Evolutionary conservation across 1,284 basidiomycete species (phyloP), one percentile per base, ranked within the genome.

Genomic region (Volvariella surrecta): DNA sequence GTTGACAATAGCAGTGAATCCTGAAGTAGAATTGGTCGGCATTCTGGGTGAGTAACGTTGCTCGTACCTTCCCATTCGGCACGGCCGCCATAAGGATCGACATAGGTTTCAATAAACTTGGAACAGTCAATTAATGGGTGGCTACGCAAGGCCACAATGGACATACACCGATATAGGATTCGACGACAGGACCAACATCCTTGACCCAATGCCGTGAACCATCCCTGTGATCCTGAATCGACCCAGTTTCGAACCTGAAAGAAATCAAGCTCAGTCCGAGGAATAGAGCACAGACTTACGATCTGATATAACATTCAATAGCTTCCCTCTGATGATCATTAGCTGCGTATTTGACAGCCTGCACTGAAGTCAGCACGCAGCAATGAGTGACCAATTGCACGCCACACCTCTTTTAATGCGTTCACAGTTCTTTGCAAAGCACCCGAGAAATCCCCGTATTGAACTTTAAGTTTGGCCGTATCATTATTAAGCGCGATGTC

Each of bases 1-100:
- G 67, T 91, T 78, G 40, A 92, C 89, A 50, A 90, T 82, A 3
- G 89, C 88, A 21, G 87, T 88, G 59, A 92, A 92, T 28, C 87
- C 82, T 85, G 45, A n/a, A 16, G n/a, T 32, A 21, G 15, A 30
- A 31, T 32, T 47, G 45, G 34, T 38, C 45, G 40, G 24, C 3
- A 17, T 43, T 40, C 22, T 31, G 24, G 31, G 24, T 18, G 34
- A 32, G 39, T 20, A 37, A 35, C 43, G 37, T 34, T 32, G 18
- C 19, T 46, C 51, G 20, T 31, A 76, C 83, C 88, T 74, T 91
- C 87, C 86, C 87, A 91, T 58, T 91, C 89, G 0, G 88, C 88
- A 42, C 85, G 76, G 19, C 73, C 81, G 38, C 83, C 86, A 49
- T 86, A 89, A 7, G 89, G 89, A 56, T 92, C 89, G 15, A 89